These are phyloP conservation scores for Solanum chiquidenum DNA, from an alignment of 257 asterid species.

Conservation along the genomic window DNA sequence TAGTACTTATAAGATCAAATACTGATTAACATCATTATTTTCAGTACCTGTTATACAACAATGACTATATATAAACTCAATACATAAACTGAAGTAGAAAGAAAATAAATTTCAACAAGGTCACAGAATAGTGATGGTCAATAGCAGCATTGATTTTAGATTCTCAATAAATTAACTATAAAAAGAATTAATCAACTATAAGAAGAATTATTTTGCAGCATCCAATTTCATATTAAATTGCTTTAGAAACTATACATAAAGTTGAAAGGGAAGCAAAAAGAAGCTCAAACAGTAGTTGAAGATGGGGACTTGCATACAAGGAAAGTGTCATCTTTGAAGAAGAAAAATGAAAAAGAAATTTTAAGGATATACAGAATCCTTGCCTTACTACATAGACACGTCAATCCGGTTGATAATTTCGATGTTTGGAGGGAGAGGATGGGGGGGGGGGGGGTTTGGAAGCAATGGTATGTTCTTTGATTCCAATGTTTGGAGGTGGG, in stretches of 20 bases:
- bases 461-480: neutral
- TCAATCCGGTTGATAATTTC: neutral
- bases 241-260: neutral
- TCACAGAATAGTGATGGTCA: neutral
- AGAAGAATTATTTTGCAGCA: neutral
- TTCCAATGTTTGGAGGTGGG: neutral
- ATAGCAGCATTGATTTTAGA: neutral
- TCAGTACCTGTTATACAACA: neutral
- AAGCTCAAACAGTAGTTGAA: neutral
- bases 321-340: neutral
- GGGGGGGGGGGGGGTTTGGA: neutral
- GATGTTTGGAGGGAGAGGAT: neutral
- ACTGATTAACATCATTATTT: neutral
- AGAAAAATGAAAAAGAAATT: neutral
- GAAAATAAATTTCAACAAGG: neutral
- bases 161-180: neutral
- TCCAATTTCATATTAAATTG: neutral
- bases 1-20: neutral
- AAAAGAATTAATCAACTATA: neutral
- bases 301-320: neutral
- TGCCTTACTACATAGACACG: neutral
- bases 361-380: neutral
- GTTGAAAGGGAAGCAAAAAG: neutral
- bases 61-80: neutral
- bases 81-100: neutral